Conservation (phyloP, 208 protist species). For the Acanthamoeba royreba region DNA sequence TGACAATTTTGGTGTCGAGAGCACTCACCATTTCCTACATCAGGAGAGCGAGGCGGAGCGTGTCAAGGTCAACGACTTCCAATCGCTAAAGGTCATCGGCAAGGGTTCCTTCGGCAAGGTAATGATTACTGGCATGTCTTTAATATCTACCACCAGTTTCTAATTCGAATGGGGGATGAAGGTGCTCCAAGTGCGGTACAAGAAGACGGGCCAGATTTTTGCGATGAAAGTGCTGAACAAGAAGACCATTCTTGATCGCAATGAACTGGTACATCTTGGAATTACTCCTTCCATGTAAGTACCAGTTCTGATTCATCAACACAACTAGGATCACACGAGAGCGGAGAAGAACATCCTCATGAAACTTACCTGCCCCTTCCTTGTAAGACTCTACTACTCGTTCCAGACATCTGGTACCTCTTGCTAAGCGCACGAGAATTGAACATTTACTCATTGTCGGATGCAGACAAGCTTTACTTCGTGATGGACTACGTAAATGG, state of each 20-base stretch:
- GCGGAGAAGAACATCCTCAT: conserved; percentile 59
- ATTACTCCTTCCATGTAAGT: too few relatives aligned
- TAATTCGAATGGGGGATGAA: conserved; percentile 36
- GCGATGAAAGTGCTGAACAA: conserved; percentile 83
- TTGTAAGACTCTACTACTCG: not conserved
- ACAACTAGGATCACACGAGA: conserved; percentile 72
- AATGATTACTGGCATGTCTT: not conserved
- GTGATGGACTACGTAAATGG: conserved; percentile 85
- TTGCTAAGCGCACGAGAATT: not conserved
- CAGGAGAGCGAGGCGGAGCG: not conserved
- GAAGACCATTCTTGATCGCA: conserved; percentile 61
- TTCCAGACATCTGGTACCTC: not conserved
- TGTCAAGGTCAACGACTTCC: not conserved
- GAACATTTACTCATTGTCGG: not conserved
- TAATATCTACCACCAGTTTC: not conserved
- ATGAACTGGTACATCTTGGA: too few relatives aligned
- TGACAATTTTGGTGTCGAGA: not conserved
- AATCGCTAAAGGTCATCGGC: not conserved
- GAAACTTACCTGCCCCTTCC: not conserved
- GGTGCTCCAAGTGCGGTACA: conserved; percentile 71
- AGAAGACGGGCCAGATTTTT: conserved; percentile 71
- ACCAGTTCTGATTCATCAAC: too few relatives aligned
- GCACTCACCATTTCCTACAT: not conserved
- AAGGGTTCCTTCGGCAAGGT: not conserved
- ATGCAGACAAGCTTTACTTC: not conserved